Percentiles rank a stretch among this genome's conserved stretches.
Evolutionary conservation across 441 rosid species (phyloP).

Genomic region (Adansonia madagascariensis): DNA sequence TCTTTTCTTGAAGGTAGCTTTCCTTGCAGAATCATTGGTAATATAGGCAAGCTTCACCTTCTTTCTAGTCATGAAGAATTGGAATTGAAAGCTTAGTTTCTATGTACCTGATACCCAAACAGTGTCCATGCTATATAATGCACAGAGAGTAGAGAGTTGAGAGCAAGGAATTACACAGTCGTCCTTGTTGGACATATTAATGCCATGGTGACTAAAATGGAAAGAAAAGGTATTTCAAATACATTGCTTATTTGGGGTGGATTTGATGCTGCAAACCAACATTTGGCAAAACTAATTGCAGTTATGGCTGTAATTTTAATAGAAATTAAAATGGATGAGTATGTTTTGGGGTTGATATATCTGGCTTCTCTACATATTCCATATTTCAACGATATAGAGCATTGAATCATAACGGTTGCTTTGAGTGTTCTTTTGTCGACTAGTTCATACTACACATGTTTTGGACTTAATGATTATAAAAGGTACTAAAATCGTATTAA

Average conservation of each 20-base stretch:
- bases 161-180: not conserved
- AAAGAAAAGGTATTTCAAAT: not conserved
- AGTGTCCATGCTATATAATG: not conserved
- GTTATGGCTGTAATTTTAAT: not conserved
- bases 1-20: slow-evolving; percentile 27
- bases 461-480: too few species aligned
- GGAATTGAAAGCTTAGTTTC: not conserved
- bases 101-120: not conserved
- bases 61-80: slow-evolving; percentile 24
- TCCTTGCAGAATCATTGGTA: slow-evolving; percentile 24
- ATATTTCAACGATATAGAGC: not conserved
- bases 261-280: not conserved
- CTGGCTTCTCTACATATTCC: not conserved
- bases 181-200: not conserved
- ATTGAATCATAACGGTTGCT: not conserved
- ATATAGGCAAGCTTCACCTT: slow-evolving; percentile 19
- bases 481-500: too few species aligned
- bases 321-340: not conserved
- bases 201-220: not conserved
- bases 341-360: too few species aligned
- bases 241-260: not conserved
- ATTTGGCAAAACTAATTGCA: not conserved
- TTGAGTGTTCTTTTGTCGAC: too few species aligned
- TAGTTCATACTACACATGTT: too few species aligned
- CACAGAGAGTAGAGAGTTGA: not conserved